Conservation (phyloP, 345 rosid genomes). For the Diplotaxis tenuifolia region DNA sequence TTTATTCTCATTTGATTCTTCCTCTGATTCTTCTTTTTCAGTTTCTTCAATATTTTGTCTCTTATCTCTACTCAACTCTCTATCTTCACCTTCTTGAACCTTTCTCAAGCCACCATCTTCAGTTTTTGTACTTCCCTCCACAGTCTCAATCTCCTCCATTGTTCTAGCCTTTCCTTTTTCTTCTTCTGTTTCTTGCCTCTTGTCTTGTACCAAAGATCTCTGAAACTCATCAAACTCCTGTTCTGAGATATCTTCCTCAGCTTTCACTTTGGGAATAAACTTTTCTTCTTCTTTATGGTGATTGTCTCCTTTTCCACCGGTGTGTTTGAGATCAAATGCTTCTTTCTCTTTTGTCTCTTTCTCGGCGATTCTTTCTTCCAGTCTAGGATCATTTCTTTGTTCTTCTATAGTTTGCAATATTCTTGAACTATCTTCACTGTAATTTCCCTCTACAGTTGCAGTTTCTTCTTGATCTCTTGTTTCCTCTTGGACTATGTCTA, state of each 20-base stretch:
- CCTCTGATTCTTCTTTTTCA: no score
- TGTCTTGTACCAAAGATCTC: conserved; percentile 4
- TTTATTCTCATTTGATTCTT: background rate
- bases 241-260: background rate
- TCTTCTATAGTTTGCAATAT: background rate
- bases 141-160: background rate
- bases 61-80: no score
- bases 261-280: background rate
- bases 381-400: background rate
- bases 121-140: conserved; percentile 7
- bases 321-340: background rate
- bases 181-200: conserved; percentile 15
- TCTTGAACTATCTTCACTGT: background rate
- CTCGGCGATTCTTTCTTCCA: background rate
- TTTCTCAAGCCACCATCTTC: background rate
- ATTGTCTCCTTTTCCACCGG: background rate
- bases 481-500: background rate
- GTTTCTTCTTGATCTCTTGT: background rate
- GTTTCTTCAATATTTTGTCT: no score
- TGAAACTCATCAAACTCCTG: background rate
- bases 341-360: no score
- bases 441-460: background rate
- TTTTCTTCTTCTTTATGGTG: conserved; percentile 3
- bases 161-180: background rate
- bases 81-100: no score